phyloP scores from a whole-genome alignment of 148 eudicot species.

The Dysphania ambrosioides region DNA sequence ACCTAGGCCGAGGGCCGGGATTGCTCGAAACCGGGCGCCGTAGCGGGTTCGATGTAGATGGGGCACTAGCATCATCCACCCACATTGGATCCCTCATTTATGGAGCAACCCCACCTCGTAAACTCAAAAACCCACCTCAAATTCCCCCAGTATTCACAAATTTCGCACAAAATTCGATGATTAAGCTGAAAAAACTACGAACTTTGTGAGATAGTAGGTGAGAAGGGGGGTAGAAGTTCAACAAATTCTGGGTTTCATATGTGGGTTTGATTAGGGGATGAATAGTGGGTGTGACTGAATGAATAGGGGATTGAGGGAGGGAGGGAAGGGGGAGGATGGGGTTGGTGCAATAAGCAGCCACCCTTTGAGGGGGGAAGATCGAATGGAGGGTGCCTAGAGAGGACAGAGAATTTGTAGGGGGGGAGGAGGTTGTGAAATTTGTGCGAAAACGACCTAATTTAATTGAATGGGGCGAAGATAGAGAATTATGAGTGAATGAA shows the following conservation, averaged over 20 bases:
- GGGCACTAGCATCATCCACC: constrained; percentile 43
- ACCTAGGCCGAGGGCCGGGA: constrained; percentile 32
- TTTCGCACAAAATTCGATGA: background rate
- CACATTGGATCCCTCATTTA: constrained; percentile 55
- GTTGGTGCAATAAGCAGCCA: constrained; percentile 39
- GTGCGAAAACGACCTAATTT: no score
- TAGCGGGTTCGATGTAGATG: constrained; percentile 37
- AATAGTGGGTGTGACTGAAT: background rate
- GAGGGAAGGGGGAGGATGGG: constrained; percentile 22
- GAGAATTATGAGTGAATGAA: no score
- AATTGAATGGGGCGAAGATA: no score
- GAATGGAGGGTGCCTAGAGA: no score
- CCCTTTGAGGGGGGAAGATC: constrained; percentile 28
- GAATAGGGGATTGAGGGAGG: no score
- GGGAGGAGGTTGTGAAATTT: no score
- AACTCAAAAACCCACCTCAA: constrained; percentile 2
- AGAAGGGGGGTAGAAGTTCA: background rate
- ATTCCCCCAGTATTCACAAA: constrained; percentile 13
- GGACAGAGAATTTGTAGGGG: no score
- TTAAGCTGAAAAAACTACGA: background rate
- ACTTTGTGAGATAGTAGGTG: background rate
- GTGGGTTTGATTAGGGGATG: background rate
- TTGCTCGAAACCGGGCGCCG: constrained; percentile 8
- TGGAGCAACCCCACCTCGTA: background rate
- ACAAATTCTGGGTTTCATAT: no score